Conservation (phyloP, 176 grass and related monocot genomes). For the Oryza glumipatula region DNA sequence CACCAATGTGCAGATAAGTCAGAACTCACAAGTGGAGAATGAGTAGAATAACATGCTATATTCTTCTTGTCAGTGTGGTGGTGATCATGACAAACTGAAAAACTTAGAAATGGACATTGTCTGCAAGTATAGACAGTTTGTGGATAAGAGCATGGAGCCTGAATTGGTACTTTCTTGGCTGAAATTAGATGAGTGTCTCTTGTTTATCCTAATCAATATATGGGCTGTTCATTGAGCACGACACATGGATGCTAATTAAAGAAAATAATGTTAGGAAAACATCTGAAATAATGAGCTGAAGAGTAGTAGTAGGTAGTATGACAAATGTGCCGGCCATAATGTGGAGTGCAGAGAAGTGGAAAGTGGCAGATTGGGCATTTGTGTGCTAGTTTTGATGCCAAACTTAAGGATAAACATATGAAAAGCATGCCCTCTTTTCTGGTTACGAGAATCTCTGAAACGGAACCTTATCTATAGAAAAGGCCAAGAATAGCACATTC, state of each 20-base stretch:
- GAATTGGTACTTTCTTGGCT: slow-evolving; percentile 24
- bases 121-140: slow-evolving; percentile 16
- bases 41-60: not conserved
- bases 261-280: not conserved
- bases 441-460: slow-evolving; percentile 47
- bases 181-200: slow-evolving; percentile 1
- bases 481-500: slow-evolving; percentile 58
- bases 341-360: slow-evolving; percentile 21
- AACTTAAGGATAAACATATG: slow-evolving; percentile 31
- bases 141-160: slow-evolving; percentile 37
- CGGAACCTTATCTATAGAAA: slow-evolving; percentile 58
- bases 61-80: slow-evolving; percentile 32
- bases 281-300: not conserved
- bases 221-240: not conserved
- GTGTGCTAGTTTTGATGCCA: slow-evolving; percentile 40
- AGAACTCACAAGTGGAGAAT: not conserved
- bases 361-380: slow-evolving; percentile 1
- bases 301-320: slow-evolving; percentile 1
- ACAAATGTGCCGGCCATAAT: not conserved
- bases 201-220: slow-evolving; percentile 31
- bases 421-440: slow-evolving; percentile 54
- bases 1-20: slow-evolving; percentile 6
- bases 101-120: not conserved
- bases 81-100: slow-evolving; percentile 35
- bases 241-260: not conserved